Percentiles rank a stretch among this genome's conserved stretches.
Evolutionary conservation across 495 filamentous ascomycete species (phyloP).

Genomic region (Eremomyces bilateralis): DNA sequence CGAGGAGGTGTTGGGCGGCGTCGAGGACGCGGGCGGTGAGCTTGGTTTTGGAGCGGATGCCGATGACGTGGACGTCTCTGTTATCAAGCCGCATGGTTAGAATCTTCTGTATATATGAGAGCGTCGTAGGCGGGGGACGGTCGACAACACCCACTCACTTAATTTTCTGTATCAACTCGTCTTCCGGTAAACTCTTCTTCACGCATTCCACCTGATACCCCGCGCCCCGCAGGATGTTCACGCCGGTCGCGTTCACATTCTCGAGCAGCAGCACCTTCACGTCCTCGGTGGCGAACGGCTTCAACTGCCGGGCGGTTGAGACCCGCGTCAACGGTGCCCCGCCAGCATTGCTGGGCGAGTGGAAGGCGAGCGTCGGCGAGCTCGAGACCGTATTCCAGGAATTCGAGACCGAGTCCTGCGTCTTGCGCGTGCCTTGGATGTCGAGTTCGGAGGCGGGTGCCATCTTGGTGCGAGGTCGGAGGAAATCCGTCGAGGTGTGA

Average conservation of each 20-base stretch:
- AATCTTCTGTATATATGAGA: no score
- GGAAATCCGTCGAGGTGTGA: no score
- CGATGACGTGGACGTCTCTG: conserved; percentile 92
- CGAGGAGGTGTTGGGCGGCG: conserved; percentile 82
- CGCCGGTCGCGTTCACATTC: conserved; percentile 82
- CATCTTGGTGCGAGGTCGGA: no score
- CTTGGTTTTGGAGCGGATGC: conserved; percentile 95
- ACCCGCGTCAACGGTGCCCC: conserved; percentile 9
- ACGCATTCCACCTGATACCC: conserved; percentile 91
- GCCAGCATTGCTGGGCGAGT: not conserved
- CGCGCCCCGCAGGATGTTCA: conserved; percentile 58
- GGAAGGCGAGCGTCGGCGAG: conserved; percentile 1
- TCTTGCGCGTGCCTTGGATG: conserved; percentile 1
- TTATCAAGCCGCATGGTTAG: no score
- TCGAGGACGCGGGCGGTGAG: conserved; percentile 65
- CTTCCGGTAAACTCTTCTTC: conserved; percentile 75
- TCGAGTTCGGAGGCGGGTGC: no score
- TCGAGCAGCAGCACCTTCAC: conserved; percentile 92
- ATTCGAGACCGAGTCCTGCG: conserved; percentile 1
- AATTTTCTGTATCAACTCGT: conserved; percentile 92
- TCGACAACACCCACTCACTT: no score
- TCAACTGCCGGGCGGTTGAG: conserved; percentile 47
- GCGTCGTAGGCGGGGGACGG: no score
- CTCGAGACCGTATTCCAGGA: conserved; percentile 1
- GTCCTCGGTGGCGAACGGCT: conserved; percentile 86